Evolutionary conservation across 139 green algal genomes (phyloP).

Genomic region (Haematococcus lacustris): DNA sequence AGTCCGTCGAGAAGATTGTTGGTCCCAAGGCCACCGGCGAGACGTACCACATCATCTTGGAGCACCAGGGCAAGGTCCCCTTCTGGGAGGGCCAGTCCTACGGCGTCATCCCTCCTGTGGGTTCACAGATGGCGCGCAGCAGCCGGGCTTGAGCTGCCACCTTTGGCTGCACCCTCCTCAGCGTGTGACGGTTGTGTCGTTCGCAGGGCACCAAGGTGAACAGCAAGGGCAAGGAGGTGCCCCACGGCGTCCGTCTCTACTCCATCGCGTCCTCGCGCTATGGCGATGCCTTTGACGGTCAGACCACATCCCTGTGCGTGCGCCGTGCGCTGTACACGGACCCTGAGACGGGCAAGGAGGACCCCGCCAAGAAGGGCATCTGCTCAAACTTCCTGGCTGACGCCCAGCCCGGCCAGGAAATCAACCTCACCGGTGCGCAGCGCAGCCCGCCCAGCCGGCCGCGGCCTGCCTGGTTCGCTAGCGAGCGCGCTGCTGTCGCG

Average conservation of each 20-base stretch:
- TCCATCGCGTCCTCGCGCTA: slow-evolving; percentile 96
- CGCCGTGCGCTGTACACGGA: slow-evolving; percentile 86
- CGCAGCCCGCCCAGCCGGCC: too few relatives aligned
- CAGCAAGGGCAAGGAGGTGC: slow-evolving; percentile 91
- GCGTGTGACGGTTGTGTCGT: neutral
- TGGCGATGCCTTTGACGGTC: slow-evolving; percentile 91
- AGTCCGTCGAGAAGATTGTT: slow-evolving; percentile 89
- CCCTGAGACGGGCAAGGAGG: slow-evolving; percentile 82
- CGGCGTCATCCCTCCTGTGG: slow-evolving; percentile 91
- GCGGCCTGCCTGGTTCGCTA: neutral
- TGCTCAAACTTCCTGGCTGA: slow-evolving; percentile 99
- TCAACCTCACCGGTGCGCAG: slow-evolving; percentile 88
- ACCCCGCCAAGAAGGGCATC: slow-evolving; percentile 96
- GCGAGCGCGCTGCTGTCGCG: neutral
- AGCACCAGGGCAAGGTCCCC: slow-evolving; percentile 90
- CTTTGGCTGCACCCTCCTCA: neutral
- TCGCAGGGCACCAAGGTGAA: slow-evolving; percentile 88
- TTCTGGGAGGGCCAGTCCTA: slow-evolving; percentile 98
- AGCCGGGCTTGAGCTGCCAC: neutral
- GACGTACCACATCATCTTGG: slow-evolving; percentile 95
- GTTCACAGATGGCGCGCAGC: slow-evolving; percentile 5
- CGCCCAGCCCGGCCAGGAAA: slow-evolving; percentile 79
- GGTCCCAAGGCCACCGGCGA: slow-evolving; percentile 93
- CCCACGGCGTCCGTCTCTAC: slow-evolving; percentile 93
- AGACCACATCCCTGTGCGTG: slow-evolving; percentile 94